Base-by-base conservation (phyloP, 2,329 filamentous ascomycete genomes). In the Pseudopithomyces maydicus region DNA sequence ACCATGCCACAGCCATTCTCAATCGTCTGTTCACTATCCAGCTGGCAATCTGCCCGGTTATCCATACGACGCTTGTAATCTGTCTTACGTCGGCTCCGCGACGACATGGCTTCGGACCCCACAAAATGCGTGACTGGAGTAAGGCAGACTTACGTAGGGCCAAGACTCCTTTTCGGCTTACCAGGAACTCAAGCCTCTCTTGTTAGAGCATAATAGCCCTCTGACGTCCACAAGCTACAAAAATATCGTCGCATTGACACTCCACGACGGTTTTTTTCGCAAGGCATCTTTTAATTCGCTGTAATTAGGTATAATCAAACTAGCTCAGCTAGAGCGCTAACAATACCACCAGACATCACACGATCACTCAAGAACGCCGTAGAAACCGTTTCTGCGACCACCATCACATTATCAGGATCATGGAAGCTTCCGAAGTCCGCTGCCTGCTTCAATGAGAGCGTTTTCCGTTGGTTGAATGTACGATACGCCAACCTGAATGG, bases 61-160 rank as follows among this genome's bases (percentile, higher is more conserved):
- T 5, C 17, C 3, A 41, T 3, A 42, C 26, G 14, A 6, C 11
- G 22, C 33, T 19, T 42, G 22, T 15, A n/a, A 23, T 12, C 15
- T 53, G 59, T 56, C 58, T 61, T 42, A 52, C 46, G 29, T 52
- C 43, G 36, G 47, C 36, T 41, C 42, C 20, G n/a, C 29, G 23
- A 33, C 23, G 29, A 51, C 14, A 41, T 36, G 39, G 41, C 48
- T 57, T 47, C 46, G 52, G 59, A 58, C 57, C 57, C 59, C 55
- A 56, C 26, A 43, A 33, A 2, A 29, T 33, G 29, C 48, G 36
- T 48, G 42, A 32, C 26, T 38, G 36, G 17, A 47, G 43, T 46
- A 59, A 57, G 57, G 54, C 56, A 57, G 52, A 57, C 44, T 58
- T 47, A 19, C 29, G 39, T 42, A 29, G 45, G 57, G 57, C 49